Evolutionary conservation across 805 yeast species (phyloP).

Genomic region (Priceomyces fermenticarens): DNA sequence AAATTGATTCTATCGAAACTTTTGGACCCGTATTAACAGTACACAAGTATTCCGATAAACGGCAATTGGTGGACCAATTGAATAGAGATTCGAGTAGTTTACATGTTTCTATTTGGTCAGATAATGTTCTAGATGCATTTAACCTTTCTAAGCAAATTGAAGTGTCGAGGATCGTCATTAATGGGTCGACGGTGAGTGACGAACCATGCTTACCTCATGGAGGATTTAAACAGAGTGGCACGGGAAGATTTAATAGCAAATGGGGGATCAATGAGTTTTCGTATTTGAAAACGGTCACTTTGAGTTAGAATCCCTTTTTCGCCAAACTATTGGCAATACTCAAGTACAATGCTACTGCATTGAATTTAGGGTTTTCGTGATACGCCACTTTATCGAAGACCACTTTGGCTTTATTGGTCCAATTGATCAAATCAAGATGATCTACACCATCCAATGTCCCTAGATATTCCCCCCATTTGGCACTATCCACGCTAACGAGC

Average conservation of each 20-base stretch:
- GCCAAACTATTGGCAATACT: conserved; percentile 65
- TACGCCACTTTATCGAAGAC: conserved; percentile 27
- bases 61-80: conserved; percentile 16
- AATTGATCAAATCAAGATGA: conserved; percentile 82
- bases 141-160: conserved; percentile 31
- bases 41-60: conserved; percentile 17
- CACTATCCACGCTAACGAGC: conserved; percentile 70
- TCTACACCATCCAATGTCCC: conserved; percentile 80
- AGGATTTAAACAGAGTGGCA: conserved; percentile 38
- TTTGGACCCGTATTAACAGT: conserved; percentile 45
- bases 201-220: conserved; percentile 44
- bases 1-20: conserved; percentile 28
- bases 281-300: conserved; percentile 34
- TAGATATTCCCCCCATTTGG: conserved; percentile 80
- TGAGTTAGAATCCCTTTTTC: conserved; percentile 48
- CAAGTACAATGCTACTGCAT: conserved; percentile 67
- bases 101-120: conserved; percentile 42
- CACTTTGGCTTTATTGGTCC: conserved; percentile 58
- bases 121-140: conserved; percentile 30
- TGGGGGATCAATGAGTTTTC: conserved; percentile 47
- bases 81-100: conserved; percentile 34
- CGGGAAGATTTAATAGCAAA: conserved; percentile 33
- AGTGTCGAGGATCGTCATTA: conserved; percentile 41
- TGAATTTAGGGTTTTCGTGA: conserved; percentile 42
- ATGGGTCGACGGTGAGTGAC: conserved; percentile 29